Conservation (phyloP, 441 rosid species). For the Erodium chrysanthum region DNA sequence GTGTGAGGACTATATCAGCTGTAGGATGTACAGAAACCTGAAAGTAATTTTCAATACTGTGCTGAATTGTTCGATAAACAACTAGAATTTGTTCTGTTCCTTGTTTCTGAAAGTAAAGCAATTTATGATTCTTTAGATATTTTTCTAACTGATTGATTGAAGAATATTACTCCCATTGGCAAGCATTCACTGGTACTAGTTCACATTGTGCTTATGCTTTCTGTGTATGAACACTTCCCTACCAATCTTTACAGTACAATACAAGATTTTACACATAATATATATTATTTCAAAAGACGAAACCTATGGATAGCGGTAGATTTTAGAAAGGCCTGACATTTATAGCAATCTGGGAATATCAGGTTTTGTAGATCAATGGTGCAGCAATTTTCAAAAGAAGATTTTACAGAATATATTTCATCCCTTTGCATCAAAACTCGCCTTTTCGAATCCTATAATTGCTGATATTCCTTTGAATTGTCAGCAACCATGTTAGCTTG, state of each 20-base stretch:
- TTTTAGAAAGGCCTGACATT: not conserved
- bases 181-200: not conserved
- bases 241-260: too few relatives aligned
- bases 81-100: conserved; percentile 7
- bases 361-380: conserved; percentile 4
- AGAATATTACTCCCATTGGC: conserved; percentile 5
- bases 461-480: conserved; percentile 25
- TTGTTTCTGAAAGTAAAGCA: conserved; percentile 11
- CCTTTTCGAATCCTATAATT: conserved; percentile 17
- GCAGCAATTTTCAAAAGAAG: conserved; percentile 16
- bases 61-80: conserved; percentile 1
- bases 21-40: too few relatives aligned
- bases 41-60: not conserved
- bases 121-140: conserved; percentile 4
- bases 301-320: not conserved
- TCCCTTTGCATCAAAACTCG: conserved; percentile 33
- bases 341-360: conserved; percentile 14
- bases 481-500: conserved; percentile 27
- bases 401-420: conserved; percentile 37
- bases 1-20: too few relatives aligned
- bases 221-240: not conserved
- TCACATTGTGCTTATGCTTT: not conserved
- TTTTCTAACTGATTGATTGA: conserved; percentile 1
- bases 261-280: not conserved
- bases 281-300: not conserved